These are phyloP conservation scores for Fusarium staphyleae DNA, from an alignment of 2,329 filamentous ascomycete genomes.

Conservation along the genomic window DNA sequence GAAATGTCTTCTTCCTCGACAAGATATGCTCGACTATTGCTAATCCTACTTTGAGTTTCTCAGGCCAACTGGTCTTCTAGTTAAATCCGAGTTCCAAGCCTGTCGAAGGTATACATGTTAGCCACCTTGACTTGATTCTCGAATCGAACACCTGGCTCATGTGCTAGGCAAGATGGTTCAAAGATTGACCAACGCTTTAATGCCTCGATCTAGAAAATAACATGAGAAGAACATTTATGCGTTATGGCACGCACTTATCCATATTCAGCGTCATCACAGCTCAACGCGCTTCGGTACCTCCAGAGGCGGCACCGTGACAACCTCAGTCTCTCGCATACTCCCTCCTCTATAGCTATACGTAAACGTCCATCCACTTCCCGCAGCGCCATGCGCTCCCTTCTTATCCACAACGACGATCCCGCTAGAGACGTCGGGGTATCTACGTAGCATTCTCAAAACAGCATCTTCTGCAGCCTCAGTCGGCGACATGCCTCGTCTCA, in stretches of 20 bases:
- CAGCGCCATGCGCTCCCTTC: conserved; percentile 57
- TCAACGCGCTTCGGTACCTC: conserved; percentile 8
- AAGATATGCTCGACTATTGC: conserved; percentile 14
- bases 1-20: conserved; percentile 14
- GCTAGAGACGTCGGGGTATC: conserved; percentile 54
- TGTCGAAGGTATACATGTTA: conserved; percentile 22
- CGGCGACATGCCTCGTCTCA: conserved; percentile 58
- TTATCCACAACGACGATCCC: conserved; percentile 60
- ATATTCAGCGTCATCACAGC: neutral
- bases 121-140: no score
- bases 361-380: conserved; percentile 62
- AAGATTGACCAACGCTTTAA: conserved; percentile 44
- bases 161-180: conserved; percentile 42
- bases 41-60: conserved; percentile 20
- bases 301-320: conserved; percentile 51
- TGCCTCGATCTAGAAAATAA: no score
- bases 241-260: no score
- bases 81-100: neutral
- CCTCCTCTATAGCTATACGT: conserved; percentile 60
- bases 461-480: conserved; percentile 58
- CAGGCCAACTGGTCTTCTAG: conserved; percentile 7
- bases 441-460: conserved; percentile 56
- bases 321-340: conserved; percentile 54
- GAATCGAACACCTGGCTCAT: no score
- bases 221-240: no score